Base-by-base conservation (phyloP, 2,329 filamentous ascomycete species). In the Botrytis medusae region DNA sequence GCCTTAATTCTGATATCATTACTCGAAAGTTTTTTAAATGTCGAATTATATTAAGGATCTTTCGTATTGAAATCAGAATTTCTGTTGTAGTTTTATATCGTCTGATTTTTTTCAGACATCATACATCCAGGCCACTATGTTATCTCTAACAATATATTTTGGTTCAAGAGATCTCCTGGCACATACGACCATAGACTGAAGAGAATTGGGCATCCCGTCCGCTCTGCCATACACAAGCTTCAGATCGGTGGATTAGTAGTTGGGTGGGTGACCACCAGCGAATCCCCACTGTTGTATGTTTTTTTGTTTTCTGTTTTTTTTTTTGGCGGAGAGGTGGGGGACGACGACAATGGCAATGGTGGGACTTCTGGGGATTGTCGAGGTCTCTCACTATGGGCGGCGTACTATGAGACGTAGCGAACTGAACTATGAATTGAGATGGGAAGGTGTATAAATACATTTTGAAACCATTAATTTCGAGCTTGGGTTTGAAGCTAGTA, bases 301-400 rank as follows among this genome's bases (percentile, higher is more conserved):
- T 7, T 14, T 51, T 51, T 25, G 22, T 2, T n/a, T 6, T n/a
- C 14, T 16, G 25, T 2, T n/a, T n/a, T n/a, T 44, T 16, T 16
- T 44, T 16, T 44, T 42, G 10, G 4, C 5, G 16, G 48, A 16
- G 25, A 51, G 48, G 48, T 51, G 25, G 48, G 48, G 25, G 48
- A 51, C 25, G 12, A 51, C 25, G 48, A 51, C 12, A 4, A 7
- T 2, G 22, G 12, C 12, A 2, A 16, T 51, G 25, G 5, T 51
- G 25, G 5, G 25, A 51, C 2, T 6, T n/a, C 48, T 4, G 12
- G 12, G 2, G 25, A n/a, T 51, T 16, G 2, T n/a, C 2, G 5
- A 51, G 0, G 0, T 0, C n/a, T 2, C 2, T 3, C 5, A 16
- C 14, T 16, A 1, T 51, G 12, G 25, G 2, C 12, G 25, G 16